phyloP scores from a whole-genome alignment of 2,329 filamentous ascomycete genomes.

The Plectosphaerella cucumerina region DNA sequence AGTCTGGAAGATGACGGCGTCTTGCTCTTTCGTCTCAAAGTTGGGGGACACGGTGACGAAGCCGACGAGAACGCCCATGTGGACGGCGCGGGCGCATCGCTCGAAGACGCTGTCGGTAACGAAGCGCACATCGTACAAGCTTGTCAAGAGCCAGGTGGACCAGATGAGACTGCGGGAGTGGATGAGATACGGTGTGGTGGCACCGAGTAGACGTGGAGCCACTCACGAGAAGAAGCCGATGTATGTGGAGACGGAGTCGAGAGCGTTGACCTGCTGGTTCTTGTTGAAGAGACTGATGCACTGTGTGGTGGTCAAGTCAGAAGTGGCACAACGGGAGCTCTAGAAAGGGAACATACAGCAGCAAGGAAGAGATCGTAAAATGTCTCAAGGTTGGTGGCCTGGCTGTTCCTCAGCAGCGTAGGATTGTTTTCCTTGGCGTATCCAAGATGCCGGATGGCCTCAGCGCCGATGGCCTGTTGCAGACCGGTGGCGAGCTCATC shows the following conservation, averaged over 20 bases:
- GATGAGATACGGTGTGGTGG: neutral
- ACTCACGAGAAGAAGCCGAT: conserved; percentile 29
- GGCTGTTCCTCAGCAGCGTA: conserved; percentile 13
- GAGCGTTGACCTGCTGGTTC: conserved; percentile 25
- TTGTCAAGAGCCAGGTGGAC: conserved; percentile 63
- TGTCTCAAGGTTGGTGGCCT: conserved; percentile 22
- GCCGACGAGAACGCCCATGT: conserved; percentile 61
- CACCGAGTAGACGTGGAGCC: neutral
- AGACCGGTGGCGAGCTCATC: neutral
- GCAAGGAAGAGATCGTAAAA: conserved; percentile 34
- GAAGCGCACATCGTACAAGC: conserved; percentile 63
- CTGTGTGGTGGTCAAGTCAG: conserved; percentile 30
- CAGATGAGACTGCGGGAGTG: conserved; percentile 45
- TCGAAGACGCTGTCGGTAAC: conserved; percentile 60
- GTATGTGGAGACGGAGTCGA: conserved; percentile 18
- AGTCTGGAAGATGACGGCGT: conserved; percentile 30
- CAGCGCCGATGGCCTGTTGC: neutral
- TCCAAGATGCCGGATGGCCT: neutral
- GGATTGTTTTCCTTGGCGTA: conserved; percentile 15
- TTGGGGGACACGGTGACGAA: conserved; percentile 56
- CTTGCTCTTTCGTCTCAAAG: conserved; percentile 34
- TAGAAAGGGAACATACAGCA: conserved; percentile 6
- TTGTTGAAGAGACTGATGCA: conserved; percentile 42
- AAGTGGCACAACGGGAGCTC: conserved; percentile 43
- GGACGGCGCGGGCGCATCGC: conserved; percentile 51